These are phyloP conservation scores for Dioscorea alata DNA, from an alignment of 106 monocot genomes.

Conservation along the genomic window DNA sequence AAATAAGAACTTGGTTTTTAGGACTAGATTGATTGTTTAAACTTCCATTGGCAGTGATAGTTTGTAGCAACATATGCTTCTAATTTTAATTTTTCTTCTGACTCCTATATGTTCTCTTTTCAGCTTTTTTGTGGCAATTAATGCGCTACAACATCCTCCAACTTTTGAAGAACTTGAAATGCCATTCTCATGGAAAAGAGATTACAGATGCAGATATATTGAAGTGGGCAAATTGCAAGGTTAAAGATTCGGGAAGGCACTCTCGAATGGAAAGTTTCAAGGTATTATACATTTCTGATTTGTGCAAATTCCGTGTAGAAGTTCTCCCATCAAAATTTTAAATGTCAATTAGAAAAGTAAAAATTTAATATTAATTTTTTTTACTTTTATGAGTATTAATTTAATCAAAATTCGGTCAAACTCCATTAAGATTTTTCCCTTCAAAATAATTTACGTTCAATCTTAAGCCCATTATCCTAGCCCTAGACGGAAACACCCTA, in stretches of 20 bases:
- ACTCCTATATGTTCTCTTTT: not conserved
- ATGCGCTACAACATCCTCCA: slow-evolving; percentile 96
- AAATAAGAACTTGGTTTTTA: no score
- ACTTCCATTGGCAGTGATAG: not conserved
- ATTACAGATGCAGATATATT: slow-evolving; percentile 91
- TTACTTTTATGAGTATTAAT: no score
- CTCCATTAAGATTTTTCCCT: no score
- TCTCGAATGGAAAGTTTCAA: slow-evolving; percentile 90
- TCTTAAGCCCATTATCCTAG: no score
- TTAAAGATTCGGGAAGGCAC: slow-evolving; percentile 53
- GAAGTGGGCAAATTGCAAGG: slow-evolving; percentile 87
- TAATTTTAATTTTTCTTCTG: not conserved
- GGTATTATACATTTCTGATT: slow-evolving; percentile 26
- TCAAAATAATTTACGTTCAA: no score
- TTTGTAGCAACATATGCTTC: not conserved
- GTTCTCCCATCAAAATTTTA: no score
- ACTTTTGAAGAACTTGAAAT: slow-evolving; percentile 86
- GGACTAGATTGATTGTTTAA: no score
- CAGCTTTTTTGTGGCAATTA: slow-evolving; percentile 95
- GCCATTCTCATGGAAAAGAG: slow-evolving; percentile 81
- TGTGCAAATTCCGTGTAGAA: no score
- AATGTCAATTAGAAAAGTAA: no score
- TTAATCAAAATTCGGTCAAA: no score
- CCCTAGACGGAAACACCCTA: no score
- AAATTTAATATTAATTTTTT: no score